phyloP scores from a whole-genome alignment of 345 rosid genomes.

The Corchorus olitorius region DNA sequence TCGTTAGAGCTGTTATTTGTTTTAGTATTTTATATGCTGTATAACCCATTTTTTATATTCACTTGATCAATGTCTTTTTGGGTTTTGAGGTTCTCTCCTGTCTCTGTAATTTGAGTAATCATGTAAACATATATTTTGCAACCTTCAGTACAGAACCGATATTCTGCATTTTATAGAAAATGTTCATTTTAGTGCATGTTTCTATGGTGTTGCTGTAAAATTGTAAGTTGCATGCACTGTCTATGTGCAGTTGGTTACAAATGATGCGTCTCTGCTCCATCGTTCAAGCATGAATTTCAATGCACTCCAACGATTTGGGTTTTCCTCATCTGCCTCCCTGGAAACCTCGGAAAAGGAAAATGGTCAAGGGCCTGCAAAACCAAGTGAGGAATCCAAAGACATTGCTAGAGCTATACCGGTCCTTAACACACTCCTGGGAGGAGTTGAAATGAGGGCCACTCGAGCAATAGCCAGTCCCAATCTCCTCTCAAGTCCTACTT shows the following conservation, averaged over 20 bases:
- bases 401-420: slow-evolving; percentile 61
- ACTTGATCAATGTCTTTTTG: not conserved
- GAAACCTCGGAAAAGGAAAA: slow-evolving; percentile 47
- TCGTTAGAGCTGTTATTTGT: not conserved
- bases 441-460: slow-evolving; percentile 87
- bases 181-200: not conserved
- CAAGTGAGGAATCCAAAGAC: slow-evolving; percentile 45
- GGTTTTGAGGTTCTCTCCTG: not conserved
- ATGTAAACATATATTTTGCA: not conserved
- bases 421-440: slow-evolving; percentile 77
- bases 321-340: slow-evolving; percentile 66
- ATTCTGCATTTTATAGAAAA: not conserved
- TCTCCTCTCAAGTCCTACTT: too few relatives aligned
- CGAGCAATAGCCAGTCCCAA: too few relatives aligned
- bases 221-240: not conserved
- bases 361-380: slow-evolving; percentile 29
- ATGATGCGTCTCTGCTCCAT: slow-evolving; percentile 48
- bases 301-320: slow-evolving; percentile 50
- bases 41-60: not conserved
- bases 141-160: not conserved
- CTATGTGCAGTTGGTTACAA: slow-evolving; percentile 40
- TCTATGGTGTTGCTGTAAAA: not conserved
- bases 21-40: not conserved
- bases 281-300: slow-evolving; percentile 38
- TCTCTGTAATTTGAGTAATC: not conserved